These are phyloP conservation scores for Niveomyces coronatus DNA, from an alignment of 2,329 filamentous ascomycete species.

Conservation along the genomic window DNA sequence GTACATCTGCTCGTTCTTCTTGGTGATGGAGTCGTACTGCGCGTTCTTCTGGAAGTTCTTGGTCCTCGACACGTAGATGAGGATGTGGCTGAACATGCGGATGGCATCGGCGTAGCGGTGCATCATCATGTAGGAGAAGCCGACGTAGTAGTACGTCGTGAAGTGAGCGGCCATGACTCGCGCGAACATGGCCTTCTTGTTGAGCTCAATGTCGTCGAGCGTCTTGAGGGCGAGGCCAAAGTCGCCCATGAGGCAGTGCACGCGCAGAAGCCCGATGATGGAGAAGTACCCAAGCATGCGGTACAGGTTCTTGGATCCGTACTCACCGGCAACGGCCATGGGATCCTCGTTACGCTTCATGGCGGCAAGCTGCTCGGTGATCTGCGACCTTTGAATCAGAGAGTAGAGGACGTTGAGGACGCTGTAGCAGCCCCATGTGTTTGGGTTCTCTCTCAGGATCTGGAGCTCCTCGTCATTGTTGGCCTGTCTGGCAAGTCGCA, in stretches of 20 bases:
- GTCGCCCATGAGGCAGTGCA: conserved; percentile 93
- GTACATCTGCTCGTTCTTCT: conserved; percentile 99
- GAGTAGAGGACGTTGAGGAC: conserved; percentile 99
- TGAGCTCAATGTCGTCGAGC: conserved; percentile 97
- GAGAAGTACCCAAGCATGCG: conserved; percentile 99
- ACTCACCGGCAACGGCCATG: conserved; percentile 80
- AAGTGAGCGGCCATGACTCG: conserved; percentile 99
- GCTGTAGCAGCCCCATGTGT: conserved; percentile 99
- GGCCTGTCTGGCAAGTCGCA: conserved; percentile 73
- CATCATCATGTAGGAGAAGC: conserved; percentile 99
- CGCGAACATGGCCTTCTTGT: conserved; percentile 99
- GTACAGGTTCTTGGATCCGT: conserved; percentile 88
- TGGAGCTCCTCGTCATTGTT: conserved; percentile 87
- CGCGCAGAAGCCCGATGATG: conserved; percentile 91
- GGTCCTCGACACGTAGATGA: conserved; percentile 95
- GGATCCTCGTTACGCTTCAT: conserved; percentile 93
- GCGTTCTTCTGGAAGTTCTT: conserved; percentile 99
- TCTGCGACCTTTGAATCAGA: conserved; percentile 95
- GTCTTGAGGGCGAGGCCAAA: conserved; percentile 98
- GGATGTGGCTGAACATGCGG: conserved; percentile 99
- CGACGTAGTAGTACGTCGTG: conserved; percentile 99
- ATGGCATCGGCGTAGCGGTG: conserved; percentile 98
- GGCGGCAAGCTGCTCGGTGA: conserved; percentile 90
- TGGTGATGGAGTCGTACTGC: conserved; percentile 96
- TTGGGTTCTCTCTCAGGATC: conserved; percentile 89